A percentile compares a stretch with the other conserved stretches of the same genome.
Evolutionary conservation across 2,329 filamentous ascomycete species (phyloP).

Genomic region (Exophiala bonariae): DNA sequence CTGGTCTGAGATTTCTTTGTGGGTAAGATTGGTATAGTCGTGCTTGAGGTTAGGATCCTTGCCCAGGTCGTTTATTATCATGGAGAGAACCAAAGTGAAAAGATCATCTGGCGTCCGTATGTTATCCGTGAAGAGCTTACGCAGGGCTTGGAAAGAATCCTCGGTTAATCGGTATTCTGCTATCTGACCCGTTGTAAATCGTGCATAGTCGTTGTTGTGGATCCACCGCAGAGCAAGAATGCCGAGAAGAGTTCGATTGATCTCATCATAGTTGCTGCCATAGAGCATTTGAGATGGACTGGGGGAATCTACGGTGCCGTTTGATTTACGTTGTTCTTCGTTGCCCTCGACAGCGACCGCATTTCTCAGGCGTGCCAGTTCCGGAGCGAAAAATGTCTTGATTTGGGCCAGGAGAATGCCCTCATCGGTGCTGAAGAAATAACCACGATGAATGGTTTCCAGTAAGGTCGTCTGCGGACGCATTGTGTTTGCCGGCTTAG

Average conservation of each 20-base stretch:
- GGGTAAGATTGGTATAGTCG: slow-evolving; percentile 21
- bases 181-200: slow-evolving; percentile 33
- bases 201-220: slow-evolving; percentile 35
- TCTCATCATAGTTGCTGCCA: slow-evolving; percentile 36
- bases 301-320: slow-evolving; percentile 22
- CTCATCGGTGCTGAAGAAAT: slow-evolving; percentile 27
- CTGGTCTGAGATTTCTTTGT: slow-evolving; percentile 7
- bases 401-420: slow-evolving; percentile 29
- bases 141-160: slow-evolving; percentile 34
- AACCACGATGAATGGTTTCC: slow-evolving; percentile 21
- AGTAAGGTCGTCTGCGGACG: slow-evolving; percentile 16
- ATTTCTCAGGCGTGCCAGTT: slow-evolving; percentile 33
- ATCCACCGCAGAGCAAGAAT: slow-evolving; percentile 40
- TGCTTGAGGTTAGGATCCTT: slow-evolving; percentile 36
- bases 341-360: slow-evolving; percentile 29
- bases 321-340: slow-evolving; percentile 11
- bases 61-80: slow-evolving; percentile 41
- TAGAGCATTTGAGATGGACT: slow-evolving; percentile 33
- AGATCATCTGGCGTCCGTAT: slow-evolving; percentile 27
- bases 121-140: slow-evolving; percentile 25
- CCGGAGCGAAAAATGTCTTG: slow-evolving; percentile 28
- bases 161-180: slow-evolving; percentile 26
- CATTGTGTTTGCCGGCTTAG: slow-evolving; percentile 11
- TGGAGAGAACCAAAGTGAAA: slow-evolving; percentile 34
- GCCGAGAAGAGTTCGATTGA: slow-evolving; percentile 42